Evolutionary conservation across 352 stramenopile genomes (phyloP), one percentile per base, ranked within the genome.

Genomic region (Pythium aristosporum): DNA sequence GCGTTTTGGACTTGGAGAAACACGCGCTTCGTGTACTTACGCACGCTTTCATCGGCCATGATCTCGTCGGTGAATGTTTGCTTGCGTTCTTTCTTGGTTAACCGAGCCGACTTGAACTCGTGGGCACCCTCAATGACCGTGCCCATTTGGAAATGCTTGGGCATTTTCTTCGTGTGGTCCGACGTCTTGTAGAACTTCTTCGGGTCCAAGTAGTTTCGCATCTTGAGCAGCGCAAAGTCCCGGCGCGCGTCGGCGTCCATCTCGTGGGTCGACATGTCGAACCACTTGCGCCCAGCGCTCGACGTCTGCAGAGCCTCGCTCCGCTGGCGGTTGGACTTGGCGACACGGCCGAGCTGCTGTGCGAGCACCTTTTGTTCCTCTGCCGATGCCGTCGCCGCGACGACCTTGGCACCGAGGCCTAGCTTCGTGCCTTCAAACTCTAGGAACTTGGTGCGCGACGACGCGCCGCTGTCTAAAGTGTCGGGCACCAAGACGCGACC

Each of bases 181-280:
- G 81, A 94, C 63, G 79, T 88, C 86, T 98, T 98, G 92, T 98
- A 98, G 61, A 98, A 98, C 67, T 96, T 97, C 74, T 98, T 98
- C 2, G 95, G 95, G 73, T 98, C 94, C 58, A 98, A 63, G 74
- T 98, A 98, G 68, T 96, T 98, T 48, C 95, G 82, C 85, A 98
- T 97, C 10, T 91, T 89, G 65, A 98, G 85, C 20, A 98, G 67
- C n/a, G 82, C 71, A 60, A 98, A 93, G 74, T 98, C 92, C 6
- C 86, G 82, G 46, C 92, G 90, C 16, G 92, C 74, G 34, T 97
- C 82, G 11, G 88, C 75, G 16, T 92, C 96, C 75, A 97, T 88
- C 47, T 96, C 81, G 20, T 96, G 82, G 10, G 91, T 92, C 44
- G 74, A 71, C 80, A 98, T 98, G 71, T 86, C 82, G 66, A 98